Evolutionary conservation across 345 rosid species (phyloP), one percentile per base, ranked within the genome.

Genomic region (Arabis alpina): DNA sequence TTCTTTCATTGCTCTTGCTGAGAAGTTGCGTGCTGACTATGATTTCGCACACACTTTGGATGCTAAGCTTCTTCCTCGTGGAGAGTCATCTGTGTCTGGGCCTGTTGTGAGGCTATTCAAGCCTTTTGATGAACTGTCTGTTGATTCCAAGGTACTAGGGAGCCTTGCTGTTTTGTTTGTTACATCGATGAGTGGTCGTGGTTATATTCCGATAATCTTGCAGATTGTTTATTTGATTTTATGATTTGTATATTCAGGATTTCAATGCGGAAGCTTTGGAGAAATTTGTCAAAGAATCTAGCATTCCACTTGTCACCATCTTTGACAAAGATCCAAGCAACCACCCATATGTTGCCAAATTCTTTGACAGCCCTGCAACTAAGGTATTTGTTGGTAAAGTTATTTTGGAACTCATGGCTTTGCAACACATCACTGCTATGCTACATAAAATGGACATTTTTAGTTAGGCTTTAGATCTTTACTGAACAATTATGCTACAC

Each of bases 101-200:
- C 98, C 99, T 42, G 59, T 88, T 1, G 89, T 94, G 59, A 89
- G 98, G 84, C 80, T 94, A 74, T 87, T 91, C 79, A 94, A 94
- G 88, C 99, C 98, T 77, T 94, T 94, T 74, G 98, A 94, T 66
- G 98, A 94, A 70, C 85, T 82, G 53, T 81, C 80, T 76, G 89
- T 88, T 19, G 99, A 91, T 76, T 79, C 76, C 49, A 81, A 94
- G 98, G 97, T 94, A 83, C 30, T 27, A 10, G 8, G 37, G 45
- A 71, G 34, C 25, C 54, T 49, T 55, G 19, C 14, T 6, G 2
- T 10, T 32, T 58, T 57, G 54, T 30, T 15, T 7, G 6, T 54
- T 45, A 25, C 41, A 36, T 54, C 48, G 12, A 30, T 58, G 19
- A 28, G 32, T 39, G 19, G 65, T 34, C 53, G 2, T 66, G 56